Evolutionary conservation across 2,329 filamentous ascomycete genomes (phyloP).

Genomic region (Sarocladium kiliense): DNA sequence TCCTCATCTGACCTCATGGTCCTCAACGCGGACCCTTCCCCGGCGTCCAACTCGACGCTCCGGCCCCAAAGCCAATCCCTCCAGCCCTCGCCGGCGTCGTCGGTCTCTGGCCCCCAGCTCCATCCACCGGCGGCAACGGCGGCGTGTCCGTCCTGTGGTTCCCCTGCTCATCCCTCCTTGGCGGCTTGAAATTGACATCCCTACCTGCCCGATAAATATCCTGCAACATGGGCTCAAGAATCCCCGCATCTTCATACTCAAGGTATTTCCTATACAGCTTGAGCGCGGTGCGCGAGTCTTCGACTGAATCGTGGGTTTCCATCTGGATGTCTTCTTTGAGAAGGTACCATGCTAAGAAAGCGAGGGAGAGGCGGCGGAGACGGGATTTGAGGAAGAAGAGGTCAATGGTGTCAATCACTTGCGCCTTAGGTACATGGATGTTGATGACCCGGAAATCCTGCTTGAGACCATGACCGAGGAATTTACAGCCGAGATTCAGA

Average conservation of each 20-base stretch:
- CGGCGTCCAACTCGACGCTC: constrained; percentile 36
- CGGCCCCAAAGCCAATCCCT: constrained; percentile 32
- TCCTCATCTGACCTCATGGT: constrained; percentile 6
- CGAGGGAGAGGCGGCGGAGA: constrained; percentile 80
- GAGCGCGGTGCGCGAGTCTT: constrained; percentile 87
- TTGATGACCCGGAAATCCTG: constrained; percentile 98
- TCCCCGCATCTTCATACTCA: constrained; percentile 81
- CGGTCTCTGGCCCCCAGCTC: constrained; percentile 22
- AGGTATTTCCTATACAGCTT: constrained; percentile 85
- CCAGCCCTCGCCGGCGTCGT: constrained; percentile 40
- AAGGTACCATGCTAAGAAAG: constrained; percentile 86
- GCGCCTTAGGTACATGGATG: constrained; percentile 84
- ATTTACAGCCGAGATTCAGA: constrained; percentile 88
- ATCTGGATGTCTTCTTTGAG: constrained; percentile 92
- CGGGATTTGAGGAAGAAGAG: constrained; percentile 80
- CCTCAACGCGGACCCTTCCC: constrained; percentile 37
- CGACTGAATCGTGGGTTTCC: constrained; percentile 89
- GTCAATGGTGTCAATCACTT: constrained; percentile 92
- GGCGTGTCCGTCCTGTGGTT: constrained; percentile 49
- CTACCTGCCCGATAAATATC: constrained; percentile 66
- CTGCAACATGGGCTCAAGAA: constrained; percentile 76
- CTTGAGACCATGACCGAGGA: constrained; percentile 87
- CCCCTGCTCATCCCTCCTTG: constrained; percentile 39
- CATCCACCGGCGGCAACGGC: constrained; percentile 35
- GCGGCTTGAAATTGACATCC: constrained; percentile 46